Base-by-base conservation (phyloP, 805 yeast genomes). In the Grigorovia jiainica region DNA sequence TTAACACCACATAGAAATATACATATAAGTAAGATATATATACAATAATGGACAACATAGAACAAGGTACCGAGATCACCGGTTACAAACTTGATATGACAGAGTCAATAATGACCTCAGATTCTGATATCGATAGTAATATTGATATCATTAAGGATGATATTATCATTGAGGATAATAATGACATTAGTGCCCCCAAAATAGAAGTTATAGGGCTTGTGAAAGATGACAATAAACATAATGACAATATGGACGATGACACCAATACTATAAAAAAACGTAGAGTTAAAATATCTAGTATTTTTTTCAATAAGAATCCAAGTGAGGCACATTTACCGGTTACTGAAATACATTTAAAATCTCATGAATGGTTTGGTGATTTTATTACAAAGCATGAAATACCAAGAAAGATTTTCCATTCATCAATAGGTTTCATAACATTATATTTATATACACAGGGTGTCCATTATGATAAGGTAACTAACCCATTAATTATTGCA, bases 321-420 rank as follows among this genome's bases (percentile, higher is more conserved):
- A 27, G 31, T 11, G 57, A 56, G 41, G 42, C 51, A 8, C 64
- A 60, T 43, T 44, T 60, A 9, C 63, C 65, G 7, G 47, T 59
- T 11, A 51, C 57, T 1, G 58, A 55, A 36, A 60, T 61, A 15
- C 61, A 53, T 38, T 47, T 68, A 34, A 63, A 64, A 18, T 64
- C 71, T 1, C 75, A 70, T 43, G 64, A 62, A 40, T 53, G 67
- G 50, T 71, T 72, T 53, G 70, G 71, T 13, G 68, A 65, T 34
- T 79, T 81, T 53, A 63, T 82, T 39, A 75, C 80, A 30, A 82
- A 82, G 54, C 87, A 92, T 57, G 98, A 92, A 63, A 67, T 92
- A 15, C 94, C 95, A 4, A 75, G 98, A 54, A 92, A 92, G 61
- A 65, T 75, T 3, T 76, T 92, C 45, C 98, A 92, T 60, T 83